Evolutionary conservation across 495 filamentous ascomycete species (phyloP).

Genomic region (Apodospora peruviana): DNA sequence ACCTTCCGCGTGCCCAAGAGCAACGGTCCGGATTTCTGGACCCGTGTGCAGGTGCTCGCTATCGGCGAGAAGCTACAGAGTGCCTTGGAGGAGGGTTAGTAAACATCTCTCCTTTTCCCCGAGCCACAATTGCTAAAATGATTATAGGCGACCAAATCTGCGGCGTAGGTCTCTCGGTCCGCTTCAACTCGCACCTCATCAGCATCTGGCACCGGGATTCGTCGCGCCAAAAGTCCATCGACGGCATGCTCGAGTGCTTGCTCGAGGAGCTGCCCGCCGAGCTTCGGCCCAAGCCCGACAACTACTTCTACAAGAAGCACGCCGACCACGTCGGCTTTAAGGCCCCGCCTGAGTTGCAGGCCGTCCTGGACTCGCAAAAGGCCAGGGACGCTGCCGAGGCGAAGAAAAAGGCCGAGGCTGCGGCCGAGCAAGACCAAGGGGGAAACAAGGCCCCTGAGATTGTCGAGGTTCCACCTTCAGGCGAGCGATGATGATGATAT

Average conservation of each 20-base stretch:
- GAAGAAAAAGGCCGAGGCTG: conserved; percentile 14
- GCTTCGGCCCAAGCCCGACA: conserved; percentile 59
- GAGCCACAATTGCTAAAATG: not conserved
- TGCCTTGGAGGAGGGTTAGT: conserved; percentile 63
- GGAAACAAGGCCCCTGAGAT: conserved; percentile 8
- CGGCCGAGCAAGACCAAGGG: conserved; percentile 6
- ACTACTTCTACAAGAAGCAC: conserved; percentile 64
- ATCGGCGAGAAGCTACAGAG: conserved; percentile 81
- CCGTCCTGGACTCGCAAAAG: conserved; percentile 43
- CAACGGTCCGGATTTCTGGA: conserved; percentile 69
- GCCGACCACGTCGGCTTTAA: conserved; percentile 54
- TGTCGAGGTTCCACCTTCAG: conserved; percentile 12
- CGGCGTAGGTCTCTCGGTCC: conserved; percentile 64
- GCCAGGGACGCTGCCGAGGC: conserved; percentile 33
- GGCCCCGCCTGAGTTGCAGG: conserved; percentile 44
- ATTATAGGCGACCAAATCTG: conserved; percentile 70
- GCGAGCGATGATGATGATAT: conserved; percentile 3
- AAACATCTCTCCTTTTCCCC: conserved; percentile 1
- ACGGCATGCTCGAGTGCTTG: conserved; percentile 61
- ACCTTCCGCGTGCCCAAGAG: conserved; percentile 79
- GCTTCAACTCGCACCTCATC: conserved; percentile 73
- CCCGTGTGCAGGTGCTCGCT: conserved; percentile 70
- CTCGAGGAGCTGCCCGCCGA: conserved; percentile 62
- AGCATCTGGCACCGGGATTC: conserved; percentile 84
- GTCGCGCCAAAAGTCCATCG: conserved; percentile 65